Conservation (phyloP, 306 rosid species). For the Argentina anserina region DNA sequence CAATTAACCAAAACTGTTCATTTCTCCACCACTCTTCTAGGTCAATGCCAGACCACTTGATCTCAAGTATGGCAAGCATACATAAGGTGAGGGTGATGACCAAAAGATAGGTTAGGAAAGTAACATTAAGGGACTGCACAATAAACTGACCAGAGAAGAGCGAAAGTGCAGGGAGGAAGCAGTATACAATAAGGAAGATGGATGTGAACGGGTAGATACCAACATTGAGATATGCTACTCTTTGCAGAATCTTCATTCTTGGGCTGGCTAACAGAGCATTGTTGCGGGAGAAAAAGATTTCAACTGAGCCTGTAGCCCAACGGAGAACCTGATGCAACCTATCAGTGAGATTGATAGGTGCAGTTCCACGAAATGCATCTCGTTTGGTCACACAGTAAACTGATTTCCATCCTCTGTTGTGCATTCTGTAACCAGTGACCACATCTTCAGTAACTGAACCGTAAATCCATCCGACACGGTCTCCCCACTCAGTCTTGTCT, state of each 20-base stretch:
- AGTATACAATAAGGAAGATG: slow-evolving; percentile 86
- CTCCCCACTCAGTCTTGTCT: slow-evolving; percentile 96
- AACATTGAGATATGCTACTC: slow-evolving; percentile 91
- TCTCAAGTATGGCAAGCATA: slow-evolving; percentile 88
- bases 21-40: slow-evolving; percentile 99
- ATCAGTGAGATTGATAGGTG: slow-evolving; percentile 93
- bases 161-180: slow-evolving; percentile 95
- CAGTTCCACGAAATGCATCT: slow-evolving; percentile 94
- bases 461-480: slow-evolving; percentile 96
- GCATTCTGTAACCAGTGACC: slow-evolving; percentile 96
- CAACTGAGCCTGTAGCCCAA: slow-evolving; percentile 98
- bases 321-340: slow-evolving; percentile 92
- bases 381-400: slow-evolving; percentile 95
- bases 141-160: slow-evolving; percentile 97
- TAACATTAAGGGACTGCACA: slow-evolving; percentile 77
- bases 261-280: slow-evolving; percentile 85
- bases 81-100: slow-evolving; percentile 64
- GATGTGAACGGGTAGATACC: slow-evolving; percentile 96
- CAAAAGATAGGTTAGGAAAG: slow-evolving; percentile 76
- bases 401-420: slow-evolving; percentile 94
- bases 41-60: slow-evolving; percentile 90
- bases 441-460: slow-evolving; percentile 98
- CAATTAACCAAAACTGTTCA: slow-evolving; percentile 95
- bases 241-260: slow-evolving; percentile 76
- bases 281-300: slow-evolving; percentile 93